Conservation (phyloP, 768 basidiomycete genomes). For the Dioszegia crocea region DNA sequence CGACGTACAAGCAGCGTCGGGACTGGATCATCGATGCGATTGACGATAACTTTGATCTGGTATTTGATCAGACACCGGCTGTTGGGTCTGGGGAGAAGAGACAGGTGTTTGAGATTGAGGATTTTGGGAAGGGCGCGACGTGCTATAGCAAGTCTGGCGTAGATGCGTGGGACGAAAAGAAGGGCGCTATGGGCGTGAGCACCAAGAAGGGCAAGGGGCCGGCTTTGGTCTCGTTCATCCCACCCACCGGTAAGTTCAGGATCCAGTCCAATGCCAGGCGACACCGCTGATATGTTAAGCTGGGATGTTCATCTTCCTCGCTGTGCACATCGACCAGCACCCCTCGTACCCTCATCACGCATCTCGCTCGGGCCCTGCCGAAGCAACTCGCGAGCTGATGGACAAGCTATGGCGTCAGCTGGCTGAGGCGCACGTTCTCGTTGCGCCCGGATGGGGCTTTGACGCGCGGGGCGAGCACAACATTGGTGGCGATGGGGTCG, state of each 20-base stretch:
- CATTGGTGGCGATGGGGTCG: conserved; percentile 41
- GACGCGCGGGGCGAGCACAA: conserved; percentile 37
- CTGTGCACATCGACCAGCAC: conserved; percentile 61
- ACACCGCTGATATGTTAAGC: conserved; percentile 43
- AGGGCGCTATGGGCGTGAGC: conserved; percentile 23
- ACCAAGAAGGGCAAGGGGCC: conserved; percentile 18
- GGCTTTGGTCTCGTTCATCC: conserved; percentile 64
- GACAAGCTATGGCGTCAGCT: conserved; percentile 61
- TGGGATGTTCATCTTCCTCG: conserved; percentile 77
- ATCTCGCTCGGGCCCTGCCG: conserved; percentile 17
- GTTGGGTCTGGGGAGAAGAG: conserved; percentile 14
- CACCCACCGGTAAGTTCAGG: conserved; percentile 55
- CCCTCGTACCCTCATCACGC: conserved; percentile 51
- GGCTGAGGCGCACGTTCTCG: conserved; percentile 54
- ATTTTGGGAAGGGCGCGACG: conserved; percentile 53
- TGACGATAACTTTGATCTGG: conserved; percentile 61
- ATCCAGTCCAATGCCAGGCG: background rate
- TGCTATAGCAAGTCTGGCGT: conserved; percentile 51
- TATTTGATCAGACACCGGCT: conserved; percentile 43
- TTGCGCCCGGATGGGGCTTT: conserved; percentile 61
- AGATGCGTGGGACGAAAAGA: conserved; percentile 53
- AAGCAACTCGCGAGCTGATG: conserved; percentile 52
- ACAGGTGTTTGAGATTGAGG: conserved; percentile 47
- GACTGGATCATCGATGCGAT: conserved; percentile 59
- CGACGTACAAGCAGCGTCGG: conserved; percentile 47